Base-by-base conservation (phyloP, 1,284 basidiomycete species). In the Takashimella tepidaria region DNA sequence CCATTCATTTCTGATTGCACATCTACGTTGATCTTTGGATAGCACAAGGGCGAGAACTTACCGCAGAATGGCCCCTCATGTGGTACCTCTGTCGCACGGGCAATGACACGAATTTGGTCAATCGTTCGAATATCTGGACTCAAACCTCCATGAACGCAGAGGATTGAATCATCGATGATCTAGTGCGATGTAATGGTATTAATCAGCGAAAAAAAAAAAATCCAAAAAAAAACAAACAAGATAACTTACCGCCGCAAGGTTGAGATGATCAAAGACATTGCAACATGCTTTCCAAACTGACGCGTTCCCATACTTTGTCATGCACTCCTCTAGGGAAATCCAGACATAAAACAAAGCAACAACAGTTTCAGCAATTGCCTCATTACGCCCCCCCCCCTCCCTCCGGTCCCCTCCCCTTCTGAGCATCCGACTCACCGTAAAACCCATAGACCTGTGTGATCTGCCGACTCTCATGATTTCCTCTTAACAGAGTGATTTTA, bases 391-490 rank as follows among this genome's bases (percentile, higher is more conserved):
- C 31, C 31, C 8, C 31, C n/a, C n/a, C n/a, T n/a, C n/a, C n/a
- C n/a, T n/a, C n/a, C n/a, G n/a, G n/a, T n/a, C n/a, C n/a, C n/a
- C n/a, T n/a, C n/a, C n/a, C n/a, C n/a, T n/a, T n/a, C n/a, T n/a
- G n/a, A 37, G 31, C 8, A 37, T 16, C 37, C 45, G 41, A 72
- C 83, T 55, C 53, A 92, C 92, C 92, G 70, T 97, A 98, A 75
- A 98, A 98, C 13, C 93, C 93, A 61, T 98, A 98, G 1, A 97
- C 93, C 69, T 98, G 93, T 1, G 95, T 98, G 65, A 98, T 97
- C 72, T 97, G 93, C 62, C 95, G 79, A 66, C 86, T 89, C 75
- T 97, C 95, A 70, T 98, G 95, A 74, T 98, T 98, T 45, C 93
- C 93, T 56, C 93, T 81, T 11, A 98, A 79, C 3, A 98, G 77